A percentile compares a stretch with the other conserved stretches of the same genome.
Evolutionary conservation across 2,329 filamentous ascomycete genomes (phyloP).

Genomic region (Hypoxylon sp.): DNA sequence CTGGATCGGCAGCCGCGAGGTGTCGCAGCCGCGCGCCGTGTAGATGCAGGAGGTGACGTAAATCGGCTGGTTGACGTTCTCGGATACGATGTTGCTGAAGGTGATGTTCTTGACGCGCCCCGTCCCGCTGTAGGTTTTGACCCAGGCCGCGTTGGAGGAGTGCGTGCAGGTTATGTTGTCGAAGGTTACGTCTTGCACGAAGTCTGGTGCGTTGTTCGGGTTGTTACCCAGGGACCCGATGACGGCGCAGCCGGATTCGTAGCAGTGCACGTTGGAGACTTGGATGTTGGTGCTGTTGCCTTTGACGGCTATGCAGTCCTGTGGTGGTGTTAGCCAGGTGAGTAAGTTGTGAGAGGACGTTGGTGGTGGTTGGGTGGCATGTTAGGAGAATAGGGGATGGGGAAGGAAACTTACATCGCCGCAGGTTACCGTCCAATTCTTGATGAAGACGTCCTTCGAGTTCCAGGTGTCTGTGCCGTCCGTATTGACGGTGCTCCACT

Average conservation of each 20-base stretch:
- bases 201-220: constrained; percentile 53
- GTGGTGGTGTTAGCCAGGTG: neutral
- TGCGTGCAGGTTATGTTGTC: constrained; percentile 58
- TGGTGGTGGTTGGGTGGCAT: neutral
- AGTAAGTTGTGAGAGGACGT: neutral
- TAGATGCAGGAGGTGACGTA: constrained; percentile 65
- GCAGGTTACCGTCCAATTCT: constrained; percentile 62
- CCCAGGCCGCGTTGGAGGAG: constrained; percentile 60
- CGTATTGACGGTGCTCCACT: constrained; percentile 64
- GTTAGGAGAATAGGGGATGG: neutral
- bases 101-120: constrained; percentile 62
- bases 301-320: constrained; percentile 61
- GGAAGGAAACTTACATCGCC: constrained; percentile 54
- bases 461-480: constrained; percentile 68
- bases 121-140: constrained; percentile 60
- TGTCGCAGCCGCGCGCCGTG: constrained; percentile 57
- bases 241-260: constrained; percentile 57
- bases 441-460: constrained; percentile 61
- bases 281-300: constrained; percentile 59
- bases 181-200: constrained; percentile 57
- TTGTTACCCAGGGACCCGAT: constrained; percentile 59
- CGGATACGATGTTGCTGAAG: constrained; percentile 59
- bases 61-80: constrained; percentile 64
- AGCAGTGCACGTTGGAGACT: constrained; percentile 57
- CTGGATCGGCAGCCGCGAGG: constrained; percentile 59